These are phyloP conservation scores for Arachnopeziza araneosa DNA, from an alignment of 2,329 filamentous ascomycete species.

Conservation along the genomic window DNA sequence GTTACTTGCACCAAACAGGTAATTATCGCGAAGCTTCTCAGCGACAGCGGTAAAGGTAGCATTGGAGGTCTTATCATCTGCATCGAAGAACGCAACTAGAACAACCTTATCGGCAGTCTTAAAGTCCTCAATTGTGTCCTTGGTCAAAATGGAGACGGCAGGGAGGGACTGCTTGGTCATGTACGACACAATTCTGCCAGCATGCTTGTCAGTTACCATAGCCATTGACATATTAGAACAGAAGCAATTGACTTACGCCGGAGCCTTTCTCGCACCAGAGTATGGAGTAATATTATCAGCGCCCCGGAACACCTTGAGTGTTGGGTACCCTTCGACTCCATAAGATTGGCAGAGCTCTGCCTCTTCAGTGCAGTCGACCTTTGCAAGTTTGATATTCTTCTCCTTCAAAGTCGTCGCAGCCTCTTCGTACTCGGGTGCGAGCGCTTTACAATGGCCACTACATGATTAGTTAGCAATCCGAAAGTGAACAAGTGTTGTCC, in stretches of 20 bases:
- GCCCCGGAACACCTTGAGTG: conserved; percentile 97
- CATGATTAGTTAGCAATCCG: conserved; percentile 23
- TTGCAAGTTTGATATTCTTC: conserved; percentile 79
- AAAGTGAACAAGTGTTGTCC: conserved; percentile 15
- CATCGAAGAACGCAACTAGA: conserved; percentile 78
- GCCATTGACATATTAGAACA: background rate
- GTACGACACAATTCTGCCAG: conserved; percentile 63
- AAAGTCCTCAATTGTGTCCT: conserved; percentile 87
- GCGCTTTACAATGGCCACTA: conserved; percentile 90
- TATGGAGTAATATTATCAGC: conserved; percentile 76
- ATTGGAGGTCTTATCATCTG: conserved; percentile 77
- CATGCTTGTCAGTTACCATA: conserved; percentile 6
- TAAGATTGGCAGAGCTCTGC: conserved; percentile 82
- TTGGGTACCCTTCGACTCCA: conserved; percentile 96
- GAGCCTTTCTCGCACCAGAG: conserved; percentile 82
- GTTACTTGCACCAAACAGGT: conserved; percentile 84
- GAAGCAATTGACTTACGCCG: conserved; percentile 46
- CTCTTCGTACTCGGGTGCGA: conserved; percentile 87
- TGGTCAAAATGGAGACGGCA: conserved; percentile 76
- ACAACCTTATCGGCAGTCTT: conserved; percentile 98
- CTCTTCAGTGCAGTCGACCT: conserved; percentile 95
- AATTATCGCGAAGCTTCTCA: conserved; percentile 78
- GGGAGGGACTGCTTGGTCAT: conserved; percentile 98
- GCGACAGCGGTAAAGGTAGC: conserved; percentile 68
- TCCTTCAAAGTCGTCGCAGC: conserved; percentile 79